Evolutionary conservation across 108 stramenopile species (phyloP), one percentile per base, ranked within the genome.

Genomic region (Pelagomonas calceolata): DNA sequence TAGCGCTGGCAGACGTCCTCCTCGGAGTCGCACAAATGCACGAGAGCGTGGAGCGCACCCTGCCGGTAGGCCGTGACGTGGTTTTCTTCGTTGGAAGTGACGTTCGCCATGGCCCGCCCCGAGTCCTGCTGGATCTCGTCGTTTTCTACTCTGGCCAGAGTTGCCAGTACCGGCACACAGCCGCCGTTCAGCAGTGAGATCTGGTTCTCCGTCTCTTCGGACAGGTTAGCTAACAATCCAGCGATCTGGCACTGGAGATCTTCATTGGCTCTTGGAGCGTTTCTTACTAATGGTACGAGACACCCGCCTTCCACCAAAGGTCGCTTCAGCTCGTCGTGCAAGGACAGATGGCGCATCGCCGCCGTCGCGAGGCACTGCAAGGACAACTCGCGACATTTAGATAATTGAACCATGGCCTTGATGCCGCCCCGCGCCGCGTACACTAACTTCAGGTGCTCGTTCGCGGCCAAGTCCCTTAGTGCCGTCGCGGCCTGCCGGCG

Each of bases 101-200:
- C 73, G 73, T 91, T 90, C 60, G 88, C 88, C 67, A 91, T 74
- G 30, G 85, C 78, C 26, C 91, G 87, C 44, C 87, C 83, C 66
- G 84, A 83, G 76, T 90, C 91, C 80, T 80, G 87, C 75, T 91
- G 89, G 21, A 82, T 69, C 76, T 89, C 86, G 65, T 79, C 79
- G 73, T 88, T 85, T n/a, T 78, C 79, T 30, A 77, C 71, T 26
- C 76, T 66, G 7, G 86, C 75, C 63, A 91, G 79, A 36, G 75
- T 75, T 32, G 72, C 80, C 30, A 91, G 77, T 29, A 82, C 85
- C 30, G 75, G 81, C 4, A 89, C 80, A 26, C 75, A 78, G 31
- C 87, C 88, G 34, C 81, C 76, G 60, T 82, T 74, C 46, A 90
- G 80, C 84, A 90, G 83, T 34, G 68, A 60, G 9, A 82, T 70